A percentile compares a stretch with the other conserved stretches of the same genome.
Conservation (phyloP, 2,329 filamentous ascomycete species). For the Rosellinia necatrix region DNA sequence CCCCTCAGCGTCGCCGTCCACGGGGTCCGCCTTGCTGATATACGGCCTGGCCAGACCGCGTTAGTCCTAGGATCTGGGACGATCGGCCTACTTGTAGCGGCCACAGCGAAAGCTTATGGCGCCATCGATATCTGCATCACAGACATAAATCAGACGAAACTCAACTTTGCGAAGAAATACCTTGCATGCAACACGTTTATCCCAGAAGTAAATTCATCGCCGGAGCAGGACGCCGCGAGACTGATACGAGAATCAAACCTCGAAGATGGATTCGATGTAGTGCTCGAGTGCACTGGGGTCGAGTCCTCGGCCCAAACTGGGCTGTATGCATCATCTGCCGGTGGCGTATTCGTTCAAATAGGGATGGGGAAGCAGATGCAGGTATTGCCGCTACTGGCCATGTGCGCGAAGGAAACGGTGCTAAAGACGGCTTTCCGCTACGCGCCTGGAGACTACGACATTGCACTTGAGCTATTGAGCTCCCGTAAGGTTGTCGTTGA, state of each 20-base stretch:
- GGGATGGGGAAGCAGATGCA: slow-evolving; percentile 3
- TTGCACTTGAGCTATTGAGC: neutral
- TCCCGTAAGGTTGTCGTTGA: neutral
- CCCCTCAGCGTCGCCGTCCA: slow-evolving; percentile 16
- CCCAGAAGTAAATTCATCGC: neutral
- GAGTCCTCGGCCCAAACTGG: slow-evolving; percentile 17
- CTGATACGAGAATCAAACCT: neutral
- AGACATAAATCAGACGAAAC: slow-evolving; percentile 1
- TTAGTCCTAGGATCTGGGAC: slow-evolving; percentile 18
- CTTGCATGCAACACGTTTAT: neutral
- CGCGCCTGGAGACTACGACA: slow-evolving; percentile 3
- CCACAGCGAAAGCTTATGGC: slow-evolving; percentile 11
- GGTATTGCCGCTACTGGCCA: neutral
- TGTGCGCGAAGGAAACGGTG: slow-evolving; percentile 2
- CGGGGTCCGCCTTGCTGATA: neutral
- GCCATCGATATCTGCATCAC: slow-evolving; percentile 1
- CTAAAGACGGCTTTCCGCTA: slow-evolving; percentile 9
- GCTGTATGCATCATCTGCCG: neutral
- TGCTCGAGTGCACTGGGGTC: slow-evolving; percentile 16
- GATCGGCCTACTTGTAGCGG: slow-evolving; percentile 13
- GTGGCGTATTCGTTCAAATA: slow-evolving; percentile 15
- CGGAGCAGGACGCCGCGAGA: slow-evolving; percentile 2
- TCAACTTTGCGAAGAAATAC: neutral
- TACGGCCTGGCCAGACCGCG: slow-evolving; percentile 9
- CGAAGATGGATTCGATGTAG: slow-evolving; percentile 8